phyloP scores from a whole-genome alignment of 192 early-diverging fungal genomes.

The Backusella westeae region DNA sequence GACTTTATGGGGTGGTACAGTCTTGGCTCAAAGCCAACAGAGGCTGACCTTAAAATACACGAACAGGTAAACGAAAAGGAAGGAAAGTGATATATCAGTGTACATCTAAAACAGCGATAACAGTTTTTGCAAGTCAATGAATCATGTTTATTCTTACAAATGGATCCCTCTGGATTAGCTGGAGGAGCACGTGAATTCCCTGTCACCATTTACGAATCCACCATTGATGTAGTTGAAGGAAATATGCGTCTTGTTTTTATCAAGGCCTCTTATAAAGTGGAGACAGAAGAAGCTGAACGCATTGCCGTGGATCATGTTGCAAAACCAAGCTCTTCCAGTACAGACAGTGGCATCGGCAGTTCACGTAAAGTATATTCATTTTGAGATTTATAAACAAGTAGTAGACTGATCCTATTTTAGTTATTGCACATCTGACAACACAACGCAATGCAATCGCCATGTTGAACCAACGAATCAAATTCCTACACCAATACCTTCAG shows the following conservation, averaged over 20 bases:
- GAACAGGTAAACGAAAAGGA: conserved; percentile 54
- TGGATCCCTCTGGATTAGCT: conserved; percentile 55
- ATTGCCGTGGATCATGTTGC: conserved; percentile 89
- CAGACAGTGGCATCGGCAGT: conserved; percentile 51
- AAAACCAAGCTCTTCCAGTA: conserved; percentile 50
- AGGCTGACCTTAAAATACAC: conserved; percentile 65
- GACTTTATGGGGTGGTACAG: conserved; percentile 89
- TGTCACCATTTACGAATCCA: conserved; percentile 75
- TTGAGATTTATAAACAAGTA: neutral
- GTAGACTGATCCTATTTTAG: conserved; percentile 35
- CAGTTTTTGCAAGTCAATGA: conserved; percentile 77
- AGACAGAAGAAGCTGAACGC: conserved; percentile 84
- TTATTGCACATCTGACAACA: conserved; percentile 64
- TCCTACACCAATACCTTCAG: conserved; percentile 69
- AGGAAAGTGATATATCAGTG: neutral
- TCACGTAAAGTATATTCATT: conserved; percentile 41
- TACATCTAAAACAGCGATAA: neutral
- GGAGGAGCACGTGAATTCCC: conserved; percentile 64
- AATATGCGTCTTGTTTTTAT: conserved; percentile 62
- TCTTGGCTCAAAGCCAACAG: conserved; percentile 59
- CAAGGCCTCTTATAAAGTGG: conserved; percentile 67
- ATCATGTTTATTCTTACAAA: conserved; percentile 69
- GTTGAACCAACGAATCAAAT: conserved; percentile 67
- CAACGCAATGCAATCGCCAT: conserved; percentile 83
- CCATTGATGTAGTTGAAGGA: conserved; percentile 61